These are phyloP conservation scores for Aspergillus tanneri DNA, from an alignment of 2,329 filamentous ascomycete genomes.

Conservation along the genomic window DNA sequence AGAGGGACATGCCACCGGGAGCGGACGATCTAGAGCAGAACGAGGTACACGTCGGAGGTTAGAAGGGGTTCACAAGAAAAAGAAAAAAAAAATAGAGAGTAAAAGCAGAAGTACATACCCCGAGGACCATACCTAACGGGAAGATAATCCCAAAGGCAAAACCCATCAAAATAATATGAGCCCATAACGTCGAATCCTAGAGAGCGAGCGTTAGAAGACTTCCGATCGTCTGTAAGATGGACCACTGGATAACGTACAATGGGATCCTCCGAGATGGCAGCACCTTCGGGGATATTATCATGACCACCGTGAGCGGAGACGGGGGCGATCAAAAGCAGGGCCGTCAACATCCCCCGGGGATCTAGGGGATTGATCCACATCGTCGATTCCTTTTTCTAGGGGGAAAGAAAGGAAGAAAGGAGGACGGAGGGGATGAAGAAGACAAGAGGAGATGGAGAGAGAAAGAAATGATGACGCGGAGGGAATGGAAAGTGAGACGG, in stretches of 20 bases:
- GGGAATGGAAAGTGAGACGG: background rate
- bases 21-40: conserved; percentile 67
- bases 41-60: background rate
- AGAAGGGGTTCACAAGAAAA: conserved; percentile 2
- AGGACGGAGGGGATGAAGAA: conserved; percentile 5
- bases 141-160: conserved; percentile 89
- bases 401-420: conserved; percentile 12
- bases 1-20: conserved; percentile 93
- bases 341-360: conserved; percentile 23
- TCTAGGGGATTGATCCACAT: conserved; percentile 19
- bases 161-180: conserved; percentile 86
- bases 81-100: background rate
- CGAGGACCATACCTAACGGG: conserved; percentile 91
- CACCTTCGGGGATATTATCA: conserved; percentile 64
- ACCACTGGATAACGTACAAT: conserved; percentile 55
- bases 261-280: conserved; percentile 68
- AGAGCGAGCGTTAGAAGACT: conserved; percentile 9
- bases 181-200: conserved; percentile 81
- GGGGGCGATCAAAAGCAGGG: conserved; percentile 29
- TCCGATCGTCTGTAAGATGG: background rate
- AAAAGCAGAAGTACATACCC: conserved; percentile 56
- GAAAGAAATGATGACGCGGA: background rate
- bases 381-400: too few species aligned
- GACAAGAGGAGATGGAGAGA: background rate
- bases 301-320: conserved; percentile 54